These are phyloP conservation scores for Sugiyamaella qingdaonensis DNA, from an alignment of 805 yeast species.

Conservation along the genomic window DNA sequence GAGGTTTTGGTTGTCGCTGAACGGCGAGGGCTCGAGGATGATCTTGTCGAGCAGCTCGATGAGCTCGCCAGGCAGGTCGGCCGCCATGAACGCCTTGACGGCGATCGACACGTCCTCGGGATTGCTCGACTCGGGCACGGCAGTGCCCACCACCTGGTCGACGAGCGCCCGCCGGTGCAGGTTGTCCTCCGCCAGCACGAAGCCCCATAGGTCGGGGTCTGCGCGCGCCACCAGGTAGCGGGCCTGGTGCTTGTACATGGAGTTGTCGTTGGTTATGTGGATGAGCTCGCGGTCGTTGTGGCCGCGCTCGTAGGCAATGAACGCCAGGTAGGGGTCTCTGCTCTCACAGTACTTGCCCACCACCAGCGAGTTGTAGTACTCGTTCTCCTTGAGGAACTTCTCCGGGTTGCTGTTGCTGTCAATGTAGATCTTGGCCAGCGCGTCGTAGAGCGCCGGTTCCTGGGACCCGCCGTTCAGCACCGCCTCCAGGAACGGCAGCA, in stretches of 20 bases:
- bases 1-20: slow-evolving; percentile 88
- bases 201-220: slow-evolving; percentile 77
- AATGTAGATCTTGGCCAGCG: slow-evolving; percentile 95
- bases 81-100: slow-evolving; percentile 94
- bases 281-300: slow-evolving; percentile 84
- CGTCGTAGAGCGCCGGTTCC: slow-evolving; percentile 89
- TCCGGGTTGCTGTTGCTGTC: slow-evolving; percentile 98
- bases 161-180: slow-evolving; percentile 85
- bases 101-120: slow-evolving; percentile 93
- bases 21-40: slow-evolving; percentile 94
- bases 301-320: slow-evolving; percentile 96
- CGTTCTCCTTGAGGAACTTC: slow-evolving; percentile 88
- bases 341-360: slow-evolving; percentile 99
- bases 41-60: slow-evolving; percentile 94
- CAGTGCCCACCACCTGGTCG: slow-evolving; percentile 93
- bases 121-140: slow-evolving; percentile 87
- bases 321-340: slow-evolving; percentile 97
- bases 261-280: slow-evolving; percentile 89
- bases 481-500: slow-evolving; percentile 89
- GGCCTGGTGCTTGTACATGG: slow-evolving; percentile 99
- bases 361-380: slow-evolving; percentile 82
- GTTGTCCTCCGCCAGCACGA: slow-evolving; percentile 71
- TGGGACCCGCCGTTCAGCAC: slow-evolving; percentile 75
- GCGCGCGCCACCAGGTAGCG: slow-evolving; percentile 86
- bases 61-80: slow-evolving; percentile 86